Evolutionary conservation across 2,329 filamentous ascomycete genomes (phyloP).

Genomic region (Myriosclerotinia scirpicola): DNA sequence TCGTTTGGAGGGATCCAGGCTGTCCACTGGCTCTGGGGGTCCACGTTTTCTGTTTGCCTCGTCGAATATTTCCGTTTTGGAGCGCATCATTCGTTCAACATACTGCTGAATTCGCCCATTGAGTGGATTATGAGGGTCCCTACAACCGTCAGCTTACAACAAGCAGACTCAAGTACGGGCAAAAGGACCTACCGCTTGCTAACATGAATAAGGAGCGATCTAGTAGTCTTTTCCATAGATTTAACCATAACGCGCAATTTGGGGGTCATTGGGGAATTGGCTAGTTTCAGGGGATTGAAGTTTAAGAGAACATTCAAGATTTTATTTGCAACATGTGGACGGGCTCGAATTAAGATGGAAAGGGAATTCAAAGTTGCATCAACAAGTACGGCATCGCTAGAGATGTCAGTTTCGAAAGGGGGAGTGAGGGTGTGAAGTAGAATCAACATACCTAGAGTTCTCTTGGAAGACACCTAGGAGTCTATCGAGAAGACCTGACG

Average conservation of each 20-base stretch:
- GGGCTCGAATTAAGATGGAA: slow-evolving; percentile 76
- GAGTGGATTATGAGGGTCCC: slow-evolving; percentile 77
- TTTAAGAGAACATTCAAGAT: slow-evolving; percentile 82
- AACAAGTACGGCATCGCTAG: slow-evolving; percentile 80
- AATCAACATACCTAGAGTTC: slow-evolving; percentile 67
- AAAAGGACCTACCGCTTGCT: slow-evolving; percentile 63
- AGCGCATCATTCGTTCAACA: slow-evolving; percentile 77
- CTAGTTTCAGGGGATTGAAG: slow-evolving; percentile 87
- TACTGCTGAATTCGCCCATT: slow-evolving; percentile 81
- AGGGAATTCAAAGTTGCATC: slow-evolving; percentile 91
- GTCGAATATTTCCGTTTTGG: slow-evolving; percentile 75
- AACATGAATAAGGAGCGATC: slow-evolving; percentile 79
- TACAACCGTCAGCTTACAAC: slow-evolving; percentile 43
- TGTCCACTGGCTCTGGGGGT: slow-evolving; percentile 67
- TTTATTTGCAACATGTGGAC: slow-evolving; percentile 78
- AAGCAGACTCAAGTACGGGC: slow-evolving; percentile 11
- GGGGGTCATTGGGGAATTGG: slow-evolving; percentile 73
- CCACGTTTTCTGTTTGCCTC: slow-evolving; percentile 77
- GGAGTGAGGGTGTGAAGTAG: slow-evolving; percentile 18
- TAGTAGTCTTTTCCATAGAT: slow-evolving; percentile 92
- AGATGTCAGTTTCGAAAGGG: slow-evolving; percentile 43
- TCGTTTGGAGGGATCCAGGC: slow-evolving; percentile 75
- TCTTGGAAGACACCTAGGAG: slow-evolving; percentile 85
- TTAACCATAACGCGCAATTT: slow-evolving; percentile 79
- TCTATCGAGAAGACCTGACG: slow-evolving; percentile 84